phyloP scores from a whole-genome alignment of 1,139 yeast species.

The Kodamaea alishanica region DNA sequence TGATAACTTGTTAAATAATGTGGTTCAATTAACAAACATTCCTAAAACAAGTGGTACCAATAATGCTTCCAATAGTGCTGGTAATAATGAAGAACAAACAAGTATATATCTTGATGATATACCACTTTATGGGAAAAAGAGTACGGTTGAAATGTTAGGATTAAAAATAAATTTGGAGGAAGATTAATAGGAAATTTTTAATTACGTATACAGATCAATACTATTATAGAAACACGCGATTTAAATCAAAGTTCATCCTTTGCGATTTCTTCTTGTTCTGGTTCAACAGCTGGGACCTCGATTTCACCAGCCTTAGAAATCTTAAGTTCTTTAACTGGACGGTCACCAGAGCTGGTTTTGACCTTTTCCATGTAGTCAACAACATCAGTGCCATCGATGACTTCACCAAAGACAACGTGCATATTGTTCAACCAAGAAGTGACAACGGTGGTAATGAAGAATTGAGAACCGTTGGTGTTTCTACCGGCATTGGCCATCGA shows the following conservation, averaged over 20 bases:
- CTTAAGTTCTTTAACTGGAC: constrained; percentile 50
- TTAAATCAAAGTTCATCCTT: constrained; percentile 29
- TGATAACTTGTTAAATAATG: constrained; percentile 29
- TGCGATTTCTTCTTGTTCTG: constrained; percentile 9
- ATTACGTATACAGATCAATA: neutral
- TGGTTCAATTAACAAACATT: constrained; percentile 17
- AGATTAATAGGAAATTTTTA: too few species aligned
- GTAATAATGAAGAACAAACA: constrained; percentile 6
- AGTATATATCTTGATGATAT: constrained; percentile 37
- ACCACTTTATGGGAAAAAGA: constrained; percentile 39
- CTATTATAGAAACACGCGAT: neutral
- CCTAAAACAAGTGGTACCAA: constrained; percentile 10
- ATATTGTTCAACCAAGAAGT: constrained; percentile 64
- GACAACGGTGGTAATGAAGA: constrained; percentile 59
- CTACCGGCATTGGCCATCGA: constrained; percentile 67
- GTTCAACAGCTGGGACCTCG: constrained; percentile 21
- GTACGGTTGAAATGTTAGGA: constrained; percentile 38
- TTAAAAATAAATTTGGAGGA: constrained; percentile 23
- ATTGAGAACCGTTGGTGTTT: constrained; percentile 62
- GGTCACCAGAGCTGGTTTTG: constrained; percentile 46
- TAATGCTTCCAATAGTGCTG: constrained; percentile 6
- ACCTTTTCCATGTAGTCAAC: constrained; percentile 54
- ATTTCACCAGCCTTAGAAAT: constrained; percentile 49
- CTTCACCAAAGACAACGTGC: constrained; percentile 83
- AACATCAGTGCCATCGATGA: constrained; percentile 63